phyloP scores from a whole-genome alignment of 192 early-diverging fungal species.

The Radiomyces spectabilis region DNA sequence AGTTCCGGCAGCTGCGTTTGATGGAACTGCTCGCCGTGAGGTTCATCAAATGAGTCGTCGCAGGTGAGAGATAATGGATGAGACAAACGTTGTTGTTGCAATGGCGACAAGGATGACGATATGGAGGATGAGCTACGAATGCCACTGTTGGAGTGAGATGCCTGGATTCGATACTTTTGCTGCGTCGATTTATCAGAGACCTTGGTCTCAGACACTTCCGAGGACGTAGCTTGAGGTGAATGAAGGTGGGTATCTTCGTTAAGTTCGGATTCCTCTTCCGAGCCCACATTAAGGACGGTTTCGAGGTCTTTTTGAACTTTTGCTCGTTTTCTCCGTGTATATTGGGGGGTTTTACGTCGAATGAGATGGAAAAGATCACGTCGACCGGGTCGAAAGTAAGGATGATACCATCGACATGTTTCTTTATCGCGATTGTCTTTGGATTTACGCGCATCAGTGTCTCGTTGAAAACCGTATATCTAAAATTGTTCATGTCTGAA shows the following conservation, averaged over 20 bases:
- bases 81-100: not conserved
- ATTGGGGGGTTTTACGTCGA: constrained; percentile 27
- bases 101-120: not conserved
- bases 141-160: not conserved
- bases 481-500: no score
- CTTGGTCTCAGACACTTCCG: no score
- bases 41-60: no score
- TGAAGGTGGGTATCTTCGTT: constrained; percentile 7
- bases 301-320: constrained; percentile 16
- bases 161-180: no score
- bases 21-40: no score
- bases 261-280: constrained; percentile 19
- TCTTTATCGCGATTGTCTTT: constrained; percentile 36
- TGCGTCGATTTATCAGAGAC: no score
- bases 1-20: no score
- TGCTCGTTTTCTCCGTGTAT: constrained; percentile 21
- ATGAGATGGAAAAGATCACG: constrained; percentile 35
- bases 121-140: not conserved
- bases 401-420: constrained; percentile 36
- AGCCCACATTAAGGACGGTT: constrained; percentile 3
- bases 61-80: no score
- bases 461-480: constrained; percentile 43
- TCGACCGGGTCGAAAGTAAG: constrained; percentile 31
- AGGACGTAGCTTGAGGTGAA: not conserved
- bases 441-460: constrained; percentile 41